Base-by-base conservation (phyloP, 306 rosid species). In the Trifolium fragiferum region DNA sequence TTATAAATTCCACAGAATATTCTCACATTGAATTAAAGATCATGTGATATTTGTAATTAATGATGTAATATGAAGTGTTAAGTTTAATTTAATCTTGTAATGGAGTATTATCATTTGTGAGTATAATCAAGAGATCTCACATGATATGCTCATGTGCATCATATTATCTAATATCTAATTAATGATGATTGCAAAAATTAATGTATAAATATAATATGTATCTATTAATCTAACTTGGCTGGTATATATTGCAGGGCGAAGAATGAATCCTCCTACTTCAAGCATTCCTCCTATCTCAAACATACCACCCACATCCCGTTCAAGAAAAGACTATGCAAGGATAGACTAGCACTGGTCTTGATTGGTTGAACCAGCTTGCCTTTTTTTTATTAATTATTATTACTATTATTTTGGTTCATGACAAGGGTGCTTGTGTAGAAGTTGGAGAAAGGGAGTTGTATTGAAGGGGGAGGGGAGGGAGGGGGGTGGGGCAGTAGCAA, bases 251-350 rank as follows among this genome's bases (percentile, higher is more conserved):
- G 81, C 79, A 94, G 98, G 98, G 74, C 89, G 88, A 62, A 86
- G 98, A 85, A 86, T 83, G 79, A 90, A 88, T 78, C 97, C 88
- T 74, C 84, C 97, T 1, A 82, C 87, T 54, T 73, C 92, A 67
- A 91, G 92, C 90, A 76, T 91, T 43, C 68, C 68, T 63, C 68
- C 68, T 2, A 83, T 88, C 63, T 74, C 92, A 68, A 90, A 90
- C 92, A 76, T 91, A 63, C 97, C 96, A 5, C 91, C 98, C n/a
- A 40, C 96, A 62, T 84, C 96, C 16, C 92, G 94, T 7, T 81
- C 86, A 77, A 87, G 96, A 80, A 94, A 94, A 80, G 98, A 93
- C 89, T 86, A 86, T 72, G 94, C 92, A 78, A 86, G 98, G 84
- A 89, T 93, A 74, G 77, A 75, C 84, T 94, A 81, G 86, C 75